Evolutionary conservation across 345 rosid species (phyloP).

Genomic region (Rhizophora apiculata): DNA sequence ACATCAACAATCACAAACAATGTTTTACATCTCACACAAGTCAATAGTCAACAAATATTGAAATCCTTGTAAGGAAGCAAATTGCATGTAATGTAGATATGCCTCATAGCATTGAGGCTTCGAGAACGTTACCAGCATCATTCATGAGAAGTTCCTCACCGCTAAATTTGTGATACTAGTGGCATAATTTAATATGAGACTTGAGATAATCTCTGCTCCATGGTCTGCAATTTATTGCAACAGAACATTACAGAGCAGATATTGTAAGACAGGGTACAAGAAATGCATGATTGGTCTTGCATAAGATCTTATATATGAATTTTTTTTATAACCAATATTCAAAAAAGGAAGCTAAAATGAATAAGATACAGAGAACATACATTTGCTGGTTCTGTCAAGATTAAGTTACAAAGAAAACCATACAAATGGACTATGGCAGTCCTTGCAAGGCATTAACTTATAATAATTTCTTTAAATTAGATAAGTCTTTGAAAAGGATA

Average conservation of each 20-base stretch:
- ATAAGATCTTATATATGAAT: not conserved
- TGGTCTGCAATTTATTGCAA: constrained; percentile 44
- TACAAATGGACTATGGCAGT: not conserved
- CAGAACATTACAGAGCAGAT: not conserved
- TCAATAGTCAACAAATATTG: not conserved
- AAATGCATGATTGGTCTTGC: constrained; percentile 2
- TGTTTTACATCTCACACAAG: constrained; percentile 1
- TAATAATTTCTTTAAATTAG: not conserved
- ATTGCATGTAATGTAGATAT: constrained; percentile 17
- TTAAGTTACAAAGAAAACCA: not conserved
- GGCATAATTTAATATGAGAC: constrained; percentile 53
- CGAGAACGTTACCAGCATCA: constrained; percentile 41
- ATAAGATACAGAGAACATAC: not conserved
- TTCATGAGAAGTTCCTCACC: constrained; percentile 71
- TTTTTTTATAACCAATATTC: not conserved
- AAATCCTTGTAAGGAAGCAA: constrained; percentile 16
- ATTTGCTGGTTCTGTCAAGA: not conserved
- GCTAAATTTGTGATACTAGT: constrained; percentile 51
- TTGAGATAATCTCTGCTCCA: constrained; percentile 43
- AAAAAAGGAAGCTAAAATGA: not conserved
- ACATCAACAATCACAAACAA: constrained; percentile 1
- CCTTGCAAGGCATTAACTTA: not conserved
- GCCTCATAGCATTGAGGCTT: constrained; percentile 29
- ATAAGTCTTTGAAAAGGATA: not conserved
- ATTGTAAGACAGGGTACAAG: not conserved